A percentile compares a stretch with the other conserved stretches of the same genome.
phyloP scores from a whole-genome alignment of 768 basidiomycete genomes.

The Tephrocybe sp. region DNA sequence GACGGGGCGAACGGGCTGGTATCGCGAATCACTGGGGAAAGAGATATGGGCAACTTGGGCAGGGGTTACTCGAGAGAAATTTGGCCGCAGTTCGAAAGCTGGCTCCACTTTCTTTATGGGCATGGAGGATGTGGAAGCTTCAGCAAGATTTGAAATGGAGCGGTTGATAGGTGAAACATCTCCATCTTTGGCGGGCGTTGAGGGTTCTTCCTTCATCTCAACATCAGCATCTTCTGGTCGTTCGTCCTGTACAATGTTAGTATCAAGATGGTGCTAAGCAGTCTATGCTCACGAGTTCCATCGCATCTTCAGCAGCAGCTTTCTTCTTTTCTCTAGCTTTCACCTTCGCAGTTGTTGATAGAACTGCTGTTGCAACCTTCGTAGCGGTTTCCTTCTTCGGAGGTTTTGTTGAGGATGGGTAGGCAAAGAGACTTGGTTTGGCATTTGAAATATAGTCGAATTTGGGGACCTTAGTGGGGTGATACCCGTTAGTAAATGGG shows the following conservation, averaged over 20 bases:
- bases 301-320: conserved; percentile 78
- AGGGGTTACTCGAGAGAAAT: conserved; percentile 92
- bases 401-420: conserved; percentile 82
- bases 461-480: conserved; percentile 79
- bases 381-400: conserved; percentile 91
- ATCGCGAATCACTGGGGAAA: conserved; percentile 79
- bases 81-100: conserved; percentile 70
- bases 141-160: conserved; percentile 49
- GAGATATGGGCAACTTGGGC: conserved; percentile 83
- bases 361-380: conserved; percentile 91
- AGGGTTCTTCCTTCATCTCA: conserved; percentile 67
- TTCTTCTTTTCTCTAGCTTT: conserved; percentile 94
- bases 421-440: conserved; percentile 88
- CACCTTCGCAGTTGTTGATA: conserved; percentile 97
- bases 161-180: conserved; percentile 60
- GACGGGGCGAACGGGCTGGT: conserved; percentile 86
- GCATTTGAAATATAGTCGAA: conserved; percentile 92
- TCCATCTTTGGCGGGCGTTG: conserved; percentile 45
- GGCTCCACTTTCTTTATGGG: conserved; percentile 73
- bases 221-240: conserved; percentile 61
- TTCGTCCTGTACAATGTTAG: conserved; percentile 46
- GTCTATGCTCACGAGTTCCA: conserved; percentile 71
- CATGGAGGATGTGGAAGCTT: conserved; percentile 38
- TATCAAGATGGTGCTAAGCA: background rate
- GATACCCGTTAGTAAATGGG: conserved; percentile 6